A percentile compares a stretch with the other conserved stretches of the same genome.
These are phyloP conservation scores for Pichia cactophila DNA, from an alignment of 1,139 yeast genomes.

Conservation along the genomic window DNA sequence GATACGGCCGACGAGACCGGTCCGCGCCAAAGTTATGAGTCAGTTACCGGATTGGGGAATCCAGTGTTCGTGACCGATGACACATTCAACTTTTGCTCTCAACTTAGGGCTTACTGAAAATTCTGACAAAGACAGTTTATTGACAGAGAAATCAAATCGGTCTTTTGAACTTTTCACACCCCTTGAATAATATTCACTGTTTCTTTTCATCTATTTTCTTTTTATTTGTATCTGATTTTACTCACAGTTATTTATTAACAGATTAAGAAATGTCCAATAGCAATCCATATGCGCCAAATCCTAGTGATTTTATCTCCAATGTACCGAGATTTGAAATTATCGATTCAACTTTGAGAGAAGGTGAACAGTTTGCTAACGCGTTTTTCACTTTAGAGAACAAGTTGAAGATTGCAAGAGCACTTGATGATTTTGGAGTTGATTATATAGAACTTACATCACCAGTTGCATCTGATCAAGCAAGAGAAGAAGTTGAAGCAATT, in stretches of 20 bases:
- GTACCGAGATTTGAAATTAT: constrained; percentile 46
- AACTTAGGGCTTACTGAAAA: background rate
- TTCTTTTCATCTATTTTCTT: background rate
- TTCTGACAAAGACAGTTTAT: background rate
- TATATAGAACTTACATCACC: constrained; percentile 54
- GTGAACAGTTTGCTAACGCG: constrained; percentile 56
- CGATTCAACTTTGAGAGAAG: constrained; percentile 52
- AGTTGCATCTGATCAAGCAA: constrained; percentile 50
- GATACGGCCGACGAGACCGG: background rate
- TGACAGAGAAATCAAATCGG: background rate
- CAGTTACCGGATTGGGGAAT: background rate
- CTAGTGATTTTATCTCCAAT: constrained; percentile 49
- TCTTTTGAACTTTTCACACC: background rate
- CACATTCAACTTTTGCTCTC: background rate
- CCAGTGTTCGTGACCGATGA: background rate
- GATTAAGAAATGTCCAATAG: constrained; percentile 9
- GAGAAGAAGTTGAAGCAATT: constrained; percentile 50
- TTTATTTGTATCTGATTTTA: background rate
- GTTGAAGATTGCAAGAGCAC: constrained; percentile 49
- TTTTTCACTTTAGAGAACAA: constrained; percentile 48
- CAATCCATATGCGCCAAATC: constrained; percentile 54
- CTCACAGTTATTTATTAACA: background rate
- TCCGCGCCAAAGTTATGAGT: background rate
- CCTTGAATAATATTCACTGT: background rate
- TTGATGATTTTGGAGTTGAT: constrained; percentile 54